Evolutionary conservation across 352 stramenopile species (phyloP), one percentile per base, ranked within the genome.

Genomic region (Phytophthora idaei): DNA sequence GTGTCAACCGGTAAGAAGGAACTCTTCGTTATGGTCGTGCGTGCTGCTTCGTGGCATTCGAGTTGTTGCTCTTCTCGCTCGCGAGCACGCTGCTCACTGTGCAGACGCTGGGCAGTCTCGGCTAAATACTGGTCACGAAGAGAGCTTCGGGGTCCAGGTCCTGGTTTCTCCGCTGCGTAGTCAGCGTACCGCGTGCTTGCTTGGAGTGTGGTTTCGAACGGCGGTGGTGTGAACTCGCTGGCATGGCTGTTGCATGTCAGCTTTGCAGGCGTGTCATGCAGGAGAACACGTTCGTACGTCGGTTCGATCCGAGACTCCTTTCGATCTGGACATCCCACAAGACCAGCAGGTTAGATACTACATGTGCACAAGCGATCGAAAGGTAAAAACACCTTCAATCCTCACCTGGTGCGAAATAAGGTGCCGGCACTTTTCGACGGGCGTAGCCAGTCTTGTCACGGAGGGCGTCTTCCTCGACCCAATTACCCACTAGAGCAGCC

Each of bases 401-500:
- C 15, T 31, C 21, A 79, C 75, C 75, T 71, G 78, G 62, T 14
- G 77, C 67, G 10, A 63, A 76, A 14, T 68, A 27, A 2, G 66
- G 41, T 8, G 64, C 61, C 1, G 85, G 85, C 1, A 92, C 74
- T 47, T 81, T 79, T 36, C 82, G 80, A 9, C 85, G 79, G 2
- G 82, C 75, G 34, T 85, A 87, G 3, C 85, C 87, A 7, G 87
- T 95, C 36, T 54, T 61, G 4, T 69, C 50, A 8, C 83, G 81
- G 39, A 95, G 69, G 2, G 85, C 87, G 21, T 92, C 77, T 57
- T 95, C 87, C 36, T 95, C 85, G 48, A 95, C 83, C 87, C 87
- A 95, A 64, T 95, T 95, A 21, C 87, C 87, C 21, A 93, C 76
- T 17, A 95, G 74, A 46, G 84, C 78, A 12, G 78, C 81, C 49